phyloP scores from a whole-genome alignment of 148 eudicot species.

The Rhododendron molle region DNA sequence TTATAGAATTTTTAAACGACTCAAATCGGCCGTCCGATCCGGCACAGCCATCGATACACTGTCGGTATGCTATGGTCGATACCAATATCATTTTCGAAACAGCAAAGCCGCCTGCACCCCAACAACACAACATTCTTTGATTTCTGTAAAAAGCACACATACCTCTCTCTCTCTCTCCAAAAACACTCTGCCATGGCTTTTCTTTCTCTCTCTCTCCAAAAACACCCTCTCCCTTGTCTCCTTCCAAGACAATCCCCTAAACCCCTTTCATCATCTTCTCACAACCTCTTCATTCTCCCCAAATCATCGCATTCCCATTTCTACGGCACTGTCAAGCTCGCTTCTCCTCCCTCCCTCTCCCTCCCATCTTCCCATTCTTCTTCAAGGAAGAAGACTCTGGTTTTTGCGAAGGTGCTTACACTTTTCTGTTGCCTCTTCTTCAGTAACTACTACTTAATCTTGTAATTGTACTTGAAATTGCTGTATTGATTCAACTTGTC shows the following conservation, averaged over 20 bases:
- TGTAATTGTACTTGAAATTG: neutral
- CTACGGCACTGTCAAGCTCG: slow-evolving; percentile 41
- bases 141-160: neutral
- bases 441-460: neutral
- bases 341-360: slow-evolving; percentile 29
- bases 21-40: too few species aligned
- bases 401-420: slow-evolving; percentile 62
- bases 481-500: neutral
- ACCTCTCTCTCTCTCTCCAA: slow-evolving; percentile 15
- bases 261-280: slow-evolving; percentile 16
- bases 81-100: too few species aligned
- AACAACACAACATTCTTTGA: neutral
- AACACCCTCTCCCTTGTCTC: slow-evolving; percentile 38
- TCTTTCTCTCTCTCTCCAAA: slow-evolving; percentile 47
- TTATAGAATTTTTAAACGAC: too few species aligned
- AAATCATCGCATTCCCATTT: slow-evolving; percentile 65
- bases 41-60: too few species aligned
- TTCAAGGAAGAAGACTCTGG: slow-evolving; percentile 23
- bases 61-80: too few species aligned
- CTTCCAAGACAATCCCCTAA: slow-evolving; percentile 41
- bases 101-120: too few species aligned
- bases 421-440: neutral
- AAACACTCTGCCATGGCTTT: slow-evolving; percentile 48
- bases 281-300: slow-evolving; percentile 30
- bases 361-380: slow-evolving; percentile 25